Conservation (phyloP, 768 basidiomycete species). For the Collybia mongolica region DNA sequence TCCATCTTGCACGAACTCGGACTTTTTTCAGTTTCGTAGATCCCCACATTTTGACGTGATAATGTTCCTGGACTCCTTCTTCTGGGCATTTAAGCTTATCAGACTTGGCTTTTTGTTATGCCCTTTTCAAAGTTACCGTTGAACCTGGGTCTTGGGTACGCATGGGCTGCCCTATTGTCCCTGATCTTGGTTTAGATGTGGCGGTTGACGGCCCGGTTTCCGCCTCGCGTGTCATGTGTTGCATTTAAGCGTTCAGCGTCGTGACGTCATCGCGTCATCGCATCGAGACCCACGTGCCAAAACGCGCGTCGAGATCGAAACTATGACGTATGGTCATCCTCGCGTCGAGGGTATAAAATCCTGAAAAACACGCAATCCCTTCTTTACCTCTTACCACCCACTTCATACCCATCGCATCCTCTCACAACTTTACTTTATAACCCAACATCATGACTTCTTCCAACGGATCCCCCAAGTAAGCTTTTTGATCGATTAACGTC, state of each 20-base stretch:
- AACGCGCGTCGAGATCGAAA: not conserved
- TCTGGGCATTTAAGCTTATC: no score
- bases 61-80: no score
- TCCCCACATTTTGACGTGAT: no score
- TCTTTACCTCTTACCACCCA: not conserved
- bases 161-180: no score
- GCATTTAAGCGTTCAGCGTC: not conserved
- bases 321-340: not conserved
- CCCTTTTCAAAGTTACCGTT: no score
- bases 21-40: no score
- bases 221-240: not conserved
- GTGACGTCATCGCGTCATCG: slow-evolving; percentile 8
- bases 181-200: no score
- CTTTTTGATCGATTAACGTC: not conserved
- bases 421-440: not conserved
- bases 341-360: slow-evolving; percentile 10
- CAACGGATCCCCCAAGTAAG: slow-evolving; percentile 18
- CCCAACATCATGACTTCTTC: slow-evolving; percentile 14
- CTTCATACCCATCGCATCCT: not conserved
- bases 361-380: not conserved
- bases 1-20: no score
- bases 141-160: no score
- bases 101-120: no score
- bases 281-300: slow-evolving; percentile 1
- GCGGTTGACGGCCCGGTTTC: no score